Conservation (phyloP, 176 grass and related monocot species). For the Paspalum notatum region DNA sequence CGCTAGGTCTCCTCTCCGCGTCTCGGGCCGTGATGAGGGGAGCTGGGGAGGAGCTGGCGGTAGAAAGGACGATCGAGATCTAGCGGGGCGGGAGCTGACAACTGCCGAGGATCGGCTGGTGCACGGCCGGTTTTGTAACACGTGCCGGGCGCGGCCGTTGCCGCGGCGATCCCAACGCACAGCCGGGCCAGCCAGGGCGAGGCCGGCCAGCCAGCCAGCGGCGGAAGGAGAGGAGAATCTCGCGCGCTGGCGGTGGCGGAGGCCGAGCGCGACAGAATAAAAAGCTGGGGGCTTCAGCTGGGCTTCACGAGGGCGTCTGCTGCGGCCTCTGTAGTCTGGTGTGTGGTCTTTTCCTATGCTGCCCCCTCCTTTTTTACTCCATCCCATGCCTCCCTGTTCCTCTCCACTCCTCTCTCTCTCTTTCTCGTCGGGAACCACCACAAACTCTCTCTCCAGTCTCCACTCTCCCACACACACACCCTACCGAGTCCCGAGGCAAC, state of each 20-base stretch:
- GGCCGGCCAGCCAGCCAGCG: background rate
- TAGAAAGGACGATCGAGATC: background rate
- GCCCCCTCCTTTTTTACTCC: constrained; percentile 46
- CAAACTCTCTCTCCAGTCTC: background rate
- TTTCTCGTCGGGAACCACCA: constrained; percentile 2
- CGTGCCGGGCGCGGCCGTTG: constrained; percentile 29
- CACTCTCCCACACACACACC: background rate
- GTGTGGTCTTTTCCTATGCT: constrained; percentile 64
- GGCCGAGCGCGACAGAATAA: background rate
- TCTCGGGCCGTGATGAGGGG: too few relatives aligned
- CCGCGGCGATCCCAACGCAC: constrained; percentile 34
- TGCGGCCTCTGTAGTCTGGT: too few relatives aligned
- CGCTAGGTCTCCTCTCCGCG: background rate
- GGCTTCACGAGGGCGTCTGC: constrained; percentile 15
- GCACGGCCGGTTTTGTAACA: constrained; percentile 52
- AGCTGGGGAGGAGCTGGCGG: background rate
- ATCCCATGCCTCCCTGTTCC: constrained; percentile 18
- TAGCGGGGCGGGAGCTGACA: background rate
- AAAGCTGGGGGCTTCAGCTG: constrained; percentile 23
- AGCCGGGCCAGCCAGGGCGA: background rate
- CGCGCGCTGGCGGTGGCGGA: background rate
- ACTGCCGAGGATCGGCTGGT: constrained; percentile 45
- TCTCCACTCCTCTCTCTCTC: background rate
- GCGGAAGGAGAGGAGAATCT: constrained; percentile 2
- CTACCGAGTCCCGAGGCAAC: background rate